Conservation (phyloP, 257 asterid genomes). For the Fraxinus cuspidata region DNA sequence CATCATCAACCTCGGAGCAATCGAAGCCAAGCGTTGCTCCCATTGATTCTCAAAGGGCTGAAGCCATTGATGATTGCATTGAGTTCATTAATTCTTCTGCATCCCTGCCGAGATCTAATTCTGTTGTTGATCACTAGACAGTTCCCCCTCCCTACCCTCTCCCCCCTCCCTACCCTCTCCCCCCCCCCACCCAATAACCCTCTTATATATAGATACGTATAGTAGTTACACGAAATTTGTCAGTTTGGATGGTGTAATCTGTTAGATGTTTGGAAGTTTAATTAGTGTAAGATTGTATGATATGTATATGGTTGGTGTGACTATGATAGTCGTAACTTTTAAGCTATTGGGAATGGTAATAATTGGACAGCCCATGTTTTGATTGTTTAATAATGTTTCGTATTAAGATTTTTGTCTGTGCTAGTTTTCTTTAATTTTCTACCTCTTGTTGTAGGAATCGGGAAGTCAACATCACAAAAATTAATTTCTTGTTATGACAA, state of each 20-base stretch:
- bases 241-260: neutral
- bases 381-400: neutral
- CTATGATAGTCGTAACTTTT: neutral
- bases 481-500: too few species aligned
- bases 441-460: neutral
- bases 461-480: too few species aligned
- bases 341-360: neutral
- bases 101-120: slow-evolving; percentile 47
- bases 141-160: too few species aligned
- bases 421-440: neutral
- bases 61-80: slow-evolving; percentile 51
- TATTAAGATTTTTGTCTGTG: neutral
- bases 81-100: slow-evolving; percentile 49
- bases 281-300: neutral
- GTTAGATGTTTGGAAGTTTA: neutral
- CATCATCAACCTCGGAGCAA: slow-evolving; percentile 31
- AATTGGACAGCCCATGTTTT: neutral
- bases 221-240: neutral
- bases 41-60: slow-evolving; percentile 46
- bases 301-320: neutral
- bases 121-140: slow-evolving; percentile 20
- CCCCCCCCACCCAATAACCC: neutral
- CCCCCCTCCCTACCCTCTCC: neutral
- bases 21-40: slow-evolving; percentile 28
- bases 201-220: neutral